Evolutionary conservation across 73 alveolate species (phyloP), one percentile per base, ranked within the genome.

Genomic region (Blepharisma stoltei): DNA sequence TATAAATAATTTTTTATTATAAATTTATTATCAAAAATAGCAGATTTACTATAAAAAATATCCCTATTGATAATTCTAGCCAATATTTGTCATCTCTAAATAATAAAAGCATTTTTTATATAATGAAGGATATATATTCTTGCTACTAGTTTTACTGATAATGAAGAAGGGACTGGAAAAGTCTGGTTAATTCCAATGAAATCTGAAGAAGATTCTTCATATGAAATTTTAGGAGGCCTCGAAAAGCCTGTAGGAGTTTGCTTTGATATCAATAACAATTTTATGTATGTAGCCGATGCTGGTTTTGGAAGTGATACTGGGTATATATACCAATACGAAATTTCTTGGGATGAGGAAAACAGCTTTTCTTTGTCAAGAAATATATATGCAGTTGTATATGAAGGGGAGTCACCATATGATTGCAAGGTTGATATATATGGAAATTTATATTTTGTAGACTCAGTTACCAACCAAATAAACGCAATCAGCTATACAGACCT

Each of bases 361-460:
- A 14, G 14, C 14, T 18, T 60, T 2, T 14, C 37, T 18, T 60
- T 60, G 18, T n/a, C 38, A 14, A 0, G 23, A 14, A 25, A n/a
- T 60, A 38, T 60, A 14, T 60, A 18, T 60, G 73, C 23, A 9
- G 18, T 20, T 20, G 46, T 60, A 18, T 60, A 60, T 25, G 11
- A n/a, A 18, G 73, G 73, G 18, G 41, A 32, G 41, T 14, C 37
- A 18, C 73, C 73, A 25, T 8, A 9, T 60, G 73, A 60, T 60
- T 60, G 73, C 23, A 60, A 60, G 46, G 73, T 60, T 60, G 73
- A 60, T 60, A 38, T 38, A 18, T 60, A 60, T 60, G 73, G 73
- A 25, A 60, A 60, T 60, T 60, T 60, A 25, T 60, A 18, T 25
- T 60, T 20, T 60, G 23, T 38, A 2, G 73, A 60, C 18, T 14